Base-by-base conservation (phyloP, 306 rosid genomes). In the Cucumis hystrix region DNA sequence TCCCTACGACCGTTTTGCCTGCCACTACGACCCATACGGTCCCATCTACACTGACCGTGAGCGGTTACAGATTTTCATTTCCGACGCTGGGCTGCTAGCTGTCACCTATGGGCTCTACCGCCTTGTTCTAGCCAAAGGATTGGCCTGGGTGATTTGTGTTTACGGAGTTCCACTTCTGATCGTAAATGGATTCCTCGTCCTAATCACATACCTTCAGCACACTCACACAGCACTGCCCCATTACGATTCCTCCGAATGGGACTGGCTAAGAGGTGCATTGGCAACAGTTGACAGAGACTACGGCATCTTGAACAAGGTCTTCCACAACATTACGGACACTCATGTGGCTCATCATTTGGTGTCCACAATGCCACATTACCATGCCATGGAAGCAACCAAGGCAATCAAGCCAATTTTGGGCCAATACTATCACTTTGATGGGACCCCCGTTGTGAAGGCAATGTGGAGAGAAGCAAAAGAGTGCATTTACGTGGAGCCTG, bases 271-370 rank as follows among this genome's bases (percentile, higher is more conserved):
- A 76, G 97, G 98, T 80, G 98, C 98, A 9, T 76, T 95, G 74
- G 96, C 98, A 9, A 95, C 97, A 0, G 93, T 90, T 6, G 98
- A 92, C 80, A 84, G 98, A 67, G 97, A 92, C 77, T 95, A 95
- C 40, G 98, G 98, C 10, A 74, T 95, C 56, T 78, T 95, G 77
- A 92, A 95, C 93, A 92, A 88, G 91, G 90, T 95, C 20, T 95
- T 95, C 89, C 98, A 95, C 39, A 89, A 95, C 73, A 95, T 95
- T 64, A 95, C 98, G 0, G 98, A 95, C 83, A 95, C 98, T 43
- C 98, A 95, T 57, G 97, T 95, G 21, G 91, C 98, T 1, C 98
- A 95, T 87, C 97, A 95, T 80, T 81, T 95, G 86, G 82, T 95
- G 83, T 92, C 98, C 28, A 90, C 97, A 2, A 95, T 95, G 91